These are phyloP conservation scores for Lactifluus volemus DNA, from an alignment of 768 basidiomycete genomes.

Conservation along the genomic window DNA sequence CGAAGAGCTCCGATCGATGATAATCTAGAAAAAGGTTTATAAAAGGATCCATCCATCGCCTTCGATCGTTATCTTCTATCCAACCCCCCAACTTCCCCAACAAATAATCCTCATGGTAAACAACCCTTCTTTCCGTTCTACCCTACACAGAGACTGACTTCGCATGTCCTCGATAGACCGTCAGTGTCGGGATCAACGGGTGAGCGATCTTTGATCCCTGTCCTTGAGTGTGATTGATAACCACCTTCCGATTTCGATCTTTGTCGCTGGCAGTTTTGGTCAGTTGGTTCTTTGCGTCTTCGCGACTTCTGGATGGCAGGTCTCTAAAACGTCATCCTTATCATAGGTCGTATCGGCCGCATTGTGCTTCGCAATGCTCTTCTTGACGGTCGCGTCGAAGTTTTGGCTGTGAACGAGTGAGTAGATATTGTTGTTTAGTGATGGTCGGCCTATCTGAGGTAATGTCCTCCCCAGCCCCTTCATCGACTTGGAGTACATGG, in stretches of 20 bases:
- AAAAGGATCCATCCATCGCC: slow-evolving; percentile 7
- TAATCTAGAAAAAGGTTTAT: not conserved
- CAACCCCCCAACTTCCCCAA: not conserved
- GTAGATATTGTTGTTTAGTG: slow-evolving; percentile 22
- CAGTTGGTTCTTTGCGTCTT: slow-evolving; percentile 3
- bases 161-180: slow-evolving; percentile 24
- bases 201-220: slow-evolving; percentile 33
- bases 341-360: slow-evolving; percentile 94
- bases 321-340: not conserved
- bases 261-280: slow-evolving; percentile 57
- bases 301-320: not conserved
- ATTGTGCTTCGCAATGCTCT: slow-evolving; percentile 96
- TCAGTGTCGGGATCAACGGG: slow-evolving; percentile 98
- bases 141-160: not conserved
- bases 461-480: slow-evolving; percentile 59
- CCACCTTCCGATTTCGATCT: slow-evolving; percentile 1
- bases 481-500: slow-evolving; percentile 97
- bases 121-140: not conserved
- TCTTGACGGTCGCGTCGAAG: slow-evolving; percentile 60
- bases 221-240: slow-evolving; percentile 4
- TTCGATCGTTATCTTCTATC: not conserved
- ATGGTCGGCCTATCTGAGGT: not conserved
- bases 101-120: slow-evolving; percentile 1
- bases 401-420: slow-evolving; percentile 93
- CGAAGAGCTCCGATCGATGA: slow-evolving; percentile 16